These are phyloP conservation scores for Saccharomycopsis javanensis DNA, from an alignment of 805 yeast species.

Conservation along the genomic window DNA sequence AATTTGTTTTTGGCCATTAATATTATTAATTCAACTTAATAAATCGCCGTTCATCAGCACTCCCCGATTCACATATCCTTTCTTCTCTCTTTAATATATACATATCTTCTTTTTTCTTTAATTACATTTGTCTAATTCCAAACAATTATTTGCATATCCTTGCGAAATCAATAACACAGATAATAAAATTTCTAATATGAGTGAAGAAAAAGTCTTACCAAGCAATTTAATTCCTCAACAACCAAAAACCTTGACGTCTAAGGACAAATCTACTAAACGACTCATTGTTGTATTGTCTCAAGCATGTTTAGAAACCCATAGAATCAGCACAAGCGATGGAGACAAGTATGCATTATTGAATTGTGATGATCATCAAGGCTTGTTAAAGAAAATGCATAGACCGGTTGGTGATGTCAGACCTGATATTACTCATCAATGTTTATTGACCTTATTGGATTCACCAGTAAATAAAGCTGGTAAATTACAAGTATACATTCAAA, in stretches of 20 bases:
- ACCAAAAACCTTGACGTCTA: constrained; percentile 71
- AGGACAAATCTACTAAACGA: constrained; percentile 78
- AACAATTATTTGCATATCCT: neutral
- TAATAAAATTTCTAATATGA: neutral
- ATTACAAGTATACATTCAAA: constrained; percentile 91
- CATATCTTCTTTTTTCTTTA: neutral
- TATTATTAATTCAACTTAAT: constrained; percentile 34
- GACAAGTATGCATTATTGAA: constrained; percentile 89
- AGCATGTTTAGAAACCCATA: constrained; percentile 93
- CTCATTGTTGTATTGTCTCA: constrained; percentile 90
- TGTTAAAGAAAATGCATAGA: constrained; percentile 89
- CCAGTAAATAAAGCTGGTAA: constrained; percentile 97
- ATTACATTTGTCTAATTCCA: neutral
- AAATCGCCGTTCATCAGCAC: constrained; percentile 23
- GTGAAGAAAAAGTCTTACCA: constrained; percentile 29
- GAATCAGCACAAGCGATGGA: constrained; percentile 72
- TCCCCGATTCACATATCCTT: neutral
- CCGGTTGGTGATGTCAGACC: constrained; percentile 98
- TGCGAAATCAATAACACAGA: too few relatives aligned
- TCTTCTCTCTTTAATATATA: too few relatives aligned
- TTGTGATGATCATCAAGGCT: constrained; percentile 97
- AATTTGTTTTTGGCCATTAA: constrained; percentile 33
- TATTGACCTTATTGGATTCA: constrained; percentile 87
- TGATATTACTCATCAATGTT: constrained; percentile 98
- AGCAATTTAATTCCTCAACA: constrained; percentile 83